phyloP scores from a whole-genome alignment of 2,329 filamentous ascomycete species.

The Fusarium austroafricanum region DNA sequence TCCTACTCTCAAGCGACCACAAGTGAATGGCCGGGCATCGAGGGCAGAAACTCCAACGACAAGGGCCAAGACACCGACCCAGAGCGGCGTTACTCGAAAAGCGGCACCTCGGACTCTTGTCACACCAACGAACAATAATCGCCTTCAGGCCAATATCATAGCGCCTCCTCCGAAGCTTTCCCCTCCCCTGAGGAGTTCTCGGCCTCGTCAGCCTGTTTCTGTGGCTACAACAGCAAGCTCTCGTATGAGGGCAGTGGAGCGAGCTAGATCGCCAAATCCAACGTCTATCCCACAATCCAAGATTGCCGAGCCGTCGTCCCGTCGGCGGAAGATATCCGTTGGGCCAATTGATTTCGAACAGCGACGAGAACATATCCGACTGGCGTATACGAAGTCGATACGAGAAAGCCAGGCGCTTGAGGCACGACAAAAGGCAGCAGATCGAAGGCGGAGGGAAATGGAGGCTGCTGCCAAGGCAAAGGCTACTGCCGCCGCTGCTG shows the following conservation, averaged over 20 bases:
- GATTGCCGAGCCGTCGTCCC: conserved; percentile 52
- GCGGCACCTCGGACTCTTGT: conserved; percentile 56
- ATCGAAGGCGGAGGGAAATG: conserved; percentile 63
- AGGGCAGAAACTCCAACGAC: conserved; percentile 53
- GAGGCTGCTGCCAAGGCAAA: conserved; percentile 60
- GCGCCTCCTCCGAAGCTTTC: conserved; percentile 78
- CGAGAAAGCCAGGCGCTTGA: conserved; percentile 75
- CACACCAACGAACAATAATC: conserved; percentile 64
- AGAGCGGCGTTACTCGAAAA: conserved; percentile 52
- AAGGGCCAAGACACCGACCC: conserved; percentile 59
- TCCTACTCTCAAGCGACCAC: conserved; percentile 59
- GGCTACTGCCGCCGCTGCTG: conserved; percentile 43
- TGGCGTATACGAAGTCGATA: conserved; percentile 87
- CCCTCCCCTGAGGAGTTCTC: conserved; percentile 81
- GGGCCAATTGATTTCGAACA: conserved; percentile 88
- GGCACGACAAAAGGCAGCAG: conserved; percentile 64
- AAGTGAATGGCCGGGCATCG: conserved; percentile 55
- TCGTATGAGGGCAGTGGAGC: conserved; percentile 72
- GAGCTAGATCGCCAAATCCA: conserved; percentile 60
- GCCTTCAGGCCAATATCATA: conserved; percentile 80
- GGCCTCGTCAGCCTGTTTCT: conserved; percentile 83
- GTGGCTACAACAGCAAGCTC: conserved; percentile 78
- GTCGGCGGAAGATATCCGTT: conserved; percentile 68
- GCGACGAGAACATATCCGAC: conserved; percentile 82
- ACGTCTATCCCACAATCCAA: conserved; percentile 48